Base-by-base conservation (phyloP, 1,139 yeast species). In the Pichia sp. region DNA sequence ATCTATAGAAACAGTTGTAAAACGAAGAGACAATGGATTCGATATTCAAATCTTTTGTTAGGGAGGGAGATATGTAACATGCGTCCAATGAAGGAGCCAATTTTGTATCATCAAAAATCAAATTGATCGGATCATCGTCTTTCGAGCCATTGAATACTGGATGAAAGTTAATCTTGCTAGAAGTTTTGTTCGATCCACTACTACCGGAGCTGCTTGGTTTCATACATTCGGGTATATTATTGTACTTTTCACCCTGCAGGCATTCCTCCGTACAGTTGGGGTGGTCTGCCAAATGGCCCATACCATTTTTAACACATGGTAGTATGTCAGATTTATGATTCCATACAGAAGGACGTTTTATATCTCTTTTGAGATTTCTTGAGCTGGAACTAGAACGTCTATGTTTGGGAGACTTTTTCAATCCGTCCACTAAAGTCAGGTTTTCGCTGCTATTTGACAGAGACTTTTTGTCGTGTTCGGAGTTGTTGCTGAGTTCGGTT, bases 1-100 rank as follows among this genome's bases (percentile, higher is more conserved):
- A 62, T 26, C 57, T 57, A 57, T 78, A 79, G 59, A 77, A 76
- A 16, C 60, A 62, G 3, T 65, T 59, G 57, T 75, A 78, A 58
- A 73, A 78, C 31, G 67, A 68, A 38, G 69, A 64, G 5, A 77
- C 59, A 5, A 75, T 68, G 0, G 64, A 44, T 2, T 63, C 62
- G 0, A 60, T 50, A 49, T 72, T 59, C 7, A 73, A 52, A 50
- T 62, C 57, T 46, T 59, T 62, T 15, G 63, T 56, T 41, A 69
- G 47, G 5, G 60, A 56, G 2, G 71, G 69, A 1, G 70, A 62
- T 44, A 67, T 66, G 47, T 67, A 66, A 49, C 66, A 64, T 7
- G 61, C 51, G 8, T 62, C 60, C 1, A 61, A 60, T 1, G 63
- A 52, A 2, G 53, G 26, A 1, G 42, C 57, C 19, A 61, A 13